phyloP scores from a whole-genome alignment of 1,139 yeast genomes.

The Barnettozyma hawaiiensis region DNA sequence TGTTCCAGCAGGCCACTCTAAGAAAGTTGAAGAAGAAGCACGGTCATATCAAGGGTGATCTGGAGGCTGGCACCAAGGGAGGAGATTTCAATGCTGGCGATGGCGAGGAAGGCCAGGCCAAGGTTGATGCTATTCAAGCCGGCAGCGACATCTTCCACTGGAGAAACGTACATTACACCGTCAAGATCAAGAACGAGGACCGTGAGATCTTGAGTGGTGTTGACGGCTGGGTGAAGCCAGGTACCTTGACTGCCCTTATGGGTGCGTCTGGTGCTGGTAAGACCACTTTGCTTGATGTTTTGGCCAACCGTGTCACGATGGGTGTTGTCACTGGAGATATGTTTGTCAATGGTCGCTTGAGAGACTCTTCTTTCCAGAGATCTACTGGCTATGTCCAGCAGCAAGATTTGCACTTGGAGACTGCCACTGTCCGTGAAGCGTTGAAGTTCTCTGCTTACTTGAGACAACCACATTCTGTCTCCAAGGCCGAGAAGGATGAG shows the following conservation, averaged over 20 bases:
- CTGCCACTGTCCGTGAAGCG: conserved; percentile 78
- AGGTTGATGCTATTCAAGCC: conserved; percentile 23
- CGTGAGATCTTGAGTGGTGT: conserved; percentile 61
- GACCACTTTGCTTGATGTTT: conserved; percentile 68
- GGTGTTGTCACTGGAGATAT: conserved; percentile 75
- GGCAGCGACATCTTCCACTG: conserved; percentile 61
- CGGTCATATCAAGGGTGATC: conserved; percentile 17
- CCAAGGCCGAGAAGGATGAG: conserved; percentile 54
- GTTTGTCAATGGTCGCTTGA: conserved; percentile 64
- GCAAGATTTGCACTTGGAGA: conserved; percentile 68
- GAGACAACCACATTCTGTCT: conserved; percentile 57
- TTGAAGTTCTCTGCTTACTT: conserved; percentile 67
- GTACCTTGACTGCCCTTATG: conserved; percentile 72
- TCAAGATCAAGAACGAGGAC: conserved; percentile 56
- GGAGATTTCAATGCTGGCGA: background rate
- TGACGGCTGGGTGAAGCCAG: conserved; percentile 85
- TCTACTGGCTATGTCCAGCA: conserved; percentile 83
- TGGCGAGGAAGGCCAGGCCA: conserved; percentile 11
- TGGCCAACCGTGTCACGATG: conserved; percentile 72
- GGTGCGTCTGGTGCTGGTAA: conserved; percentile 92
- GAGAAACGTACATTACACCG: conserved; percentile 72
- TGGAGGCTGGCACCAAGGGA: conserved; percentile 24
- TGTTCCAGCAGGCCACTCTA: conserved; percentile 50
- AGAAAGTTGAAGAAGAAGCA: conserved; percentile 30
- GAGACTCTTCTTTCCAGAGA: conserved; percentile 72